Base-by-base conservation (phyloP, 208 protist species). In the Crithidia fasciculata region DNA sequence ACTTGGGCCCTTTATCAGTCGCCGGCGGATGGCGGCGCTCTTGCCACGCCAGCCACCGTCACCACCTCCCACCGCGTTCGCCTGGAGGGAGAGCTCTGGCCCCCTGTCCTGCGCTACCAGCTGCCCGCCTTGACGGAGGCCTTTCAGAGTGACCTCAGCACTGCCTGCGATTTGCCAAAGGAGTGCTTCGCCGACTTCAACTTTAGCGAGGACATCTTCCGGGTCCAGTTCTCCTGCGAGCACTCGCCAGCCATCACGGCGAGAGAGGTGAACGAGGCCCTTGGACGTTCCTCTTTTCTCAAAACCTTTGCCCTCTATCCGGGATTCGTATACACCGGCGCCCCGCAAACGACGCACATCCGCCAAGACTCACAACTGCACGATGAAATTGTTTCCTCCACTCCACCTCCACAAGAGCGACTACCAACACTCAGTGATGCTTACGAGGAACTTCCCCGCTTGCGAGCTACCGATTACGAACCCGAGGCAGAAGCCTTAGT, bases 41-140 rank as follows among this genome's bases (percentile, higher is more conserved):
- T 52, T 12, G 57, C 50, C 0, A 39, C 15, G 39, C 36, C 40
- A 4, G 10, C 41, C 13, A 67, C 19, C 13, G 66, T 80, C 10
- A 68, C 81, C 16, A 85, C 86, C 6, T 59, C 57, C 1, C 79
- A 85, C 60, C 74, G 65, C 65, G 73, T 85, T 9, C 63, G 40
- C n/a, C 74, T 87, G 15, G 74, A 84, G 28, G 80, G 82, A 1
- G 72, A 81, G 3, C 60, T 39, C 49, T 87, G 80, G 81, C 57
- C 65, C 3, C 6, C 68, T 2, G 74, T 87, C 3, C 13, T 85
- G 2, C 56, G 69, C n/a, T 54, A 73, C 28, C 74, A 79, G 41
- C 77, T 64, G 15, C 67, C 72, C 0, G 76, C 67, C 5, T 77
- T 90, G 15, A 75, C 71, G 2, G 55, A 75, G 7, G 79, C 85